These are phyloP conservation scores for Angomonas deanei DNA, from an alignment of 208 protist genomes.

Conservation along the genomic window DNA sequence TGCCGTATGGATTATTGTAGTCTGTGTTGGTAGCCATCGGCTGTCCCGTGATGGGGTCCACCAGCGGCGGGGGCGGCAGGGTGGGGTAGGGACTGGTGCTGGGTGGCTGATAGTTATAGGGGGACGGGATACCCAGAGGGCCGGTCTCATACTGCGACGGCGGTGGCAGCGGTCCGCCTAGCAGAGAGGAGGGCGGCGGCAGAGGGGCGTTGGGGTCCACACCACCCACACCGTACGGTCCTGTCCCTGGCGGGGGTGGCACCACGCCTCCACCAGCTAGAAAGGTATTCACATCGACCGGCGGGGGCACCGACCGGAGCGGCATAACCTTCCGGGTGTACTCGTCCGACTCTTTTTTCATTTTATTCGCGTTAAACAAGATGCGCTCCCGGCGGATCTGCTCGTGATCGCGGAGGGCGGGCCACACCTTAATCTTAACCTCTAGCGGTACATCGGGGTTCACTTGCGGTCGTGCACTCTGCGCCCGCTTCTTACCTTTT, in stretches of 20 bases:
- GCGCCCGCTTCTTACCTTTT: constrained; percentile 10
- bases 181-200: neutral
- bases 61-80: neutral
- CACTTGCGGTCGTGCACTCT: constrained; percentile 18
- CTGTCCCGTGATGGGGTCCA: neutral
- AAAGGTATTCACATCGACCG: constrained; percentile 9
- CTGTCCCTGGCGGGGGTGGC: neutral
- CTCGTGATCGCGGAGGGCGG: constrained; percentile 77
- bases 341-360: constrained; percentile 38
- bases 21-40: neutral
- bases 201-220: neutral
- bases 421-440: constrained; percentile 77
- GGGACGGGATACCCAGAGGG: neutral
- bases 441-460: constrained; percentile 56
- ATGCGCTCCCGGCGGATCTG: constrained; percentile 68
- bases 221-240: neutral
- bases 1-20: neutral
- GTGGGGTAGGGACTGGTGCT: neutral
- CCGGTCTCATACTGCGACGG: neutral
- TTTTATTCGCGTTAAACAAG: constrained; percentile 39
- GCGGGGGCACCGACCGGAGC: constrained; percentile 14
- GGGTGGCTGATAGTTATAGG: neutral
- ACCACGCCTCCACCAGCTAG: neutral
- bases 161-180: neutral
- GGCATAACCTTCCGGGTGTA: constrained; percentile 40